Percentiles rank a stretch among this genome's conserved stretches.
Conservation (phyloP, 352 stramenopile species). For the Globisporangium radiosum region DNA sequence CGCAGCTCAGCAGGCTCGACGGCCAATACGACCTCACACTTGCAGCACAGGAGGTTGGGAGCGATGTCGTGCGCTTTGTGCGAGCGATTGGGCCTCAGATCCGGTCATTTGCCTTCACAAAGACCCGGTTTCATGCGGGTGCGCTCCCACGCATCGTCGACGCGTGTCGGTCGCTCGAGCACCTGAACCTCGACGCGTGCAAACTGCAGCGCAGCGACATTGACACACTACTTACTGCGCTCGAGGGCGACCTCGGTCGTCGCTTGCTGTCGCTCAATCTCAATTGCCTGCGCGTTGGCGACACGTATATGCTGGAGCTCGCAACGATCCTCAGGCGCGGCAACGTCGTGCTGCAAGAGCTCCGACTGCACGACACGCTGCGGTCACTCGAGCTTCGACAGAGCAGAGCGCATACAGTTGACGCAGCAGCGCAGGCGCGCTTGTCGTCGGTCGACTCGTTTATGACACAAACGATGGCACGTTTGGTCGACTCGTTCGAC, state of each 20-base stretch:
- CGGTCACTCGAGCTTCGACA: constrained; percentile 3
- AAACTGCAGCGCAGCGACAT: not conserved
- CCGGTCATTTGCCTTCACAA: not conserved
- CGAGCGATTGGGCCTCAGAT: not conserved
- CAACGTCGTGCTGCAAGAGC: constrained; percentile 3
- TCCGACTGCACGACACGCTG: constrained; percentile 3
- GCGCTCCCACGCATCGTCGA: not conserved
- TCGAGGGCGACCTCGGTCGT: not conserved
- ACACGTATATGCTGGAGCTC: not conserved
- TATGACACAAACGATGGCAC: too few species aligned
- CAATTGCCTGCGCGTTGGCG: constrained; percentile 3
- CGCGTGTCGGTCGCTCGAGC: not conserved
- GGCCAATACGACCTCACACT: constrained; percentile 1
- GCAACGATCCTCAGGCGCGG: not conserved
- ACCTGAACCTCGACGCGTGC: constrained; percentile 2
- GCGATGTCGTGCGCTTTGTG: not conserved
- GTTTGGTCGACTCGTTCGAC: not conserved
- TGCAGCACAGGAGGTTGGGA: not conserved
- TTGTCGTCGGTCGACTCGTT: too few species aligned
- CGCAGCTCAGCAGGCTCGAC: not conserved
- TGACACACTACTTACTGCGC: not conserved
- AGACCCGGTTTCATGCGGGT: not conserved
- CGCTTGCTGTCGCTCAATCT: constrained; percentile 4
- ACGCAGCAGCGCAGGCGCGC: too few species aligned
- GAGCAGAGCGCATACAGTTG: not conserved